Evolutionary conservation across 495 filamentous ascomycete genomes (phyloP).

Genomic region (Xylaria longipes): DNA sequence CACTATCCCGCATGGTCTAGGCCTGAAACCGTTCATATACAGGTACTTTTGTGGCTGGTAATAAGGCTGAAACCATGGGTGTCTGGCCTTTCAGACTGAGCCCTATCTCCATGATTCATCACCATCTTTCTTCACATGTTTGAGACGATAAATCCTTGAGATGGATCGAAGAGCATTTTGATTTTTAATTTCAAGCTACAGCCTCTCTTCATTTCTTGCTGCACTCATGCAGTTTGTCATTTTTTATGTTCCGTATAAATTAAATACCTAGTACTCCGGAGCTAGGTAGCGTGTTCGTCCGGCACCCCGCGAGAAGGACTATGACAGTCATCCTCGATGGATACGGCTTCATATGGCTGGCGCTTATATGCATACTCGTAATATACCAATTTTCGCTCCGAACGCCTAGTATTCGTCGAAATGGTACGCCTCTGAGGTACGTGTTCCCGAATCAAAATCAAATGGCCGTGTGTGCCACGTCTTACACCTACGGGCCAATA

Average conservation of each 20-base stretch:
- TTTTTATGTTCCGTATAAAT: neutral
- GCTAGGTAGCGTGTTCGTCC: neutral
- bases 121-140: neutral
- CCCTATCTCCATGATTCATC: slow-evolving; percentile 19
- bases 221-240: neutral
- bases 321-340: slow-evolving; percentile 7
- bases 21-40: neutral
- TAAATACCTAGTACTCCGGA: neutral
- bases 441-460: neutral
- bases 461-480: neutral
- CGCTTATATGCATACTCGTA: neutral
- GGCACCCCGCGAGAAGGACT: neutral
- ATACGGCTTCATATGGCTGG: slow-evolving; percentile 15
- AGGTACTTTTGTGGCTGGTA: slow-evolving; percentile 8
- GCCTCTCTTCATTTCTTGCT: neutral
- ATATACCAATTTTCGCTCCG: slow-evolving; percentile 35
- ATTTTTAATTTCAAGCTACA: neutral
- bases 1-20: neutral
- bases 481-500: slow-evolving; percentile 28
- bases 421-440: slow-evolving; percentile 45
- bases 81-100: neutral
- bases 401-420: slow-evolving; percentile 40
- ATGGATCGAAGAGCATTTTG: neutral
- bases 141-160: neutral
- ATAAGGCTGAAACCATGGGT: slow-evolving; percentile 3